phyloP scores from a whole-genome alignment of 1,139 yeast species.

The Sugiyamaella japonica region DNA sequence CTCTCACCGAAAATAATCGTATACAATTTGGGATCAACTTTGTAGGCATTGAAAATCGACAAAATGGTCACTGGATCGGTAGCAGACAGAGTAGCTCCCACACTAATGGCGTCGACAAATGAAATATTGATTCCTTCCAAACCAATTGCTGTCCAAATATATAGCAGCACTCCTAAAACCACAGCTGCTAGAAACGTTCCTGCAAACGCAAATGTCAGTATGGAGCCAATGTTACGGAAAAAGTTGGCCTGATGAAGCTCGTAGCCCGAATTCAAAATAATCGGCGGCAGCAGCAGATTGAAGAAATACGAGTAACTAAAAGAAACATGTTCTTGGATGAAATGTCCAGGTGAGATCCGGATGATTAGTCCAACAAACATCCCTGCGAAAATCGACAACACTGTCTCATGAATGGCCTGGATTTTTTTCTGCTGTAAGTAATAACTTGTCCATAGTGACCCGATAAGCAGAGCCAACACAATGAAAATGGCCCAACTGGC shows the following conservation, averaged over 20 bases:
- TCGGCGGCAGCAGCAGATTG: slow-evolving; percentile 92
- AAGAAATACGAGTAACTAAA: slow-evolving; percentile 94
- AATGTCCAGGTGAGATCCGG: slow-evolving; percentile 90
- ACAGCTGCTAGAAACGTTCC: slow-evolving; percentile 93
- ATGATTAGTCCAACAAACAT: slow-evolving; percentile 93
- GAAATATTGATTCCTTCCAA: slow-evolving; percentile 84
- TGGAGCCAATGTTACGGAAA: slow-evolving; percentile 87
- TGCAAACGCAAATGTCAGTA: slow-evolving; percentile 92
- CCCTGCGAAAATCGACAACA: slow-evolving; percentile 91
- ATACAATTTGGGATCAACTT: slow-evolving; percentile 95
- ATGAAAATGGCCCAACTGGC: slow-evolving; percentile 97
- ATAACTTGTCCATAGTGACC: slow-evolving; percentile 94
- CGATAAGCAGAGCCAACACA: slow-evolving; percentile 70
- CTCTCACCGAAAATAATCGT: slow-evolving; percentile 98
- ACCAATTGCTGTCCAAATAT: slow-evolving; percentile 89
- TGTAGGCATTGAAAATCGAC: slow-evolving; percentile 94
- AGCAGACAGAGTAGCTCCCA: slow-evolving; percentile 96
- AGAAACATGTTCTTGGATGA: slow-evolving; percentile 94
- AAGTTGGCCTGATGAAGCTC: slow-evolving; percentile 95
- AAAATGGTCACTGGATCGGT: slow-evolving; percentile 98
- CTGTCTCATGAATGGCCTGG: slow-evolving; percentile 96
- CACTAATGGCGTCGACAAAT: slow-evolving; percentile 93
- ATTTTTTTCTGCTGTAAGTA: slow-evolving; percentile 88
- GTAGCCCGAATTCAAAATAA: slow-evolving; percentile 92
- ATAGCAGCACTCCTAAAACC: slow-evolving; percentile 81